A percentile compares a stretch with the other conserved stretches of the same genome.
Conservation (phyloP, 176 grass and related monocot genomes). For the Aegilops speltoides region DNA sequence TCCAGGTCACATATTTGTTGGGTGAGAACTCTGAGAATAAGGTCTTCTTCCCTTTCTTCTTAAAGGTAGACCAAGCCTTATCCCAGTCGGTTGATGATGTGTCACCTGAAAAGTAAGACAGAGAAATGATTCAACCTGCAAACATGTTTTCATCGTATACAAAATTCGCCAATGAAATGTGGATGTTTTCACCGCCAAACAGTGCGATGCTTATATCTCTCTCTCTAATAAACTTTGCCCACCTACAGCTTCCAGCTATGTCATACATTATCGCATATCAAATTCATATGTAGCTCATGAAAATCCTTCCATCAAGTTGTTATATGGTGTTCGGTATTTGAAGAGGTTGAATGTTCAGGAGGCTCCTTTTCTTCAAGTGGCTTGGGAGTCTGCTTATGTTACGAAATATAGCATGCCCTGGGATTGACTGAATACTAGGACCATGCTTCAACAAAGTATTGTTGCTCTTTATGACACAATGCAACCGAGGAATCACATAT, state of each 20-base stretch:
- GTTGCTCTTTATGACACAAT: background rate
- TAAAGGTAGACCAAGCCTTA: slow-evolving; percentile 78
- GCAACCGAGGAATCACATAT: background rate
- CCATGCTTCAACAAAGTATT: background rate
- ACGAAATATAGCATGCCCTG: background rate
- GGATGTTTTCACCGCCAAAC: background rate
- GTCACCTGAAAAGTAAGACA: slow-evolving; percentile 53
- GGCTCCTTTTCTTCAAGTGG: background rate
- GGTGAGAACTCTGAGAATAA: slow-evolving; percentile 76
- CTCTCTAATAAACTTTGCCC: background rate
- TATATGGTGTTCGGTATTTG: background rate
- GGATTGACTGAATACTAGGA: background rate
- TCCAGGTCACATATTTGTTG: slow-evolving; percentile 92
- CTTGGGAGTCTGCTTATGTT: background rate
- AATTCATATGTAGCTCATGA: background rate
- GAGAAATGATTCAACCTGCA: background rate
- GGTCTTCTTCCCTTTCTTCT: slow-evolving; percentile 76
- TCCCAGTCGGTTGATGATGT: slow-evolving; percentile 79
- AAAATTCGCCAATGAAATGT: background rate
- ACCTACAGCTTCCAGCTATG: background rate
- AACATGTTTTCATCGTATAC: background rate
- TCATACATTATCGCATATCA: background rate
- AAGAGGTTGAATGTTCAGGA: background rate
- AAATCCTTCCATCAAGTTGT: background rate
- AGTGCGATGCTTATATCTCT: background rate